phyloP scores from a whole-genome alignment of 2,329 filamentous ascomycete genomes.

The Didymella pinodella region DNA sequence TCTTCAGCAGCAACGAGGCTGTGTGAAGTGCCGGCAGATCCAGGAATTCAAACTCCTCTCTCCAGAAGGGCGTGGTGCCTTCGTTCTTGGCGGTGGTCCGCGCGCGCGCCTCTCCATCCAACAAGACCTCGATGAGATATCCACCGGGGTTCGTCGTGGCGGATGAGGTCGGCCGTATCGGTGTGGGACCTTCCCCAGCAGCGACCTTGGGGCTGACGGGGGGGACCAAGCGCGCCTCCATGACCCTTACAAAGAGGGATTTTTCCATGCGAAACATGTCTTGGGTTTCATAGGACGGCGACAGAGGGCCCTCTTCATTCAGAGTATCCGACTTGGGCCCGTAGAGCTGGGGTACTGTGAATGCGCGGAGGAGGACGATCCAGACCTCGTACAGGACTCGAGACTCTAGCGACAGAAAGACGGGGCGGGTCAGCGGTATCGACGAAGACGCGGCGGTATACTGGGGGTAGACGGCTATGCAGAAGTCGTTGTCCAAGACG shows the following conservation, averaged over 20 bases:
- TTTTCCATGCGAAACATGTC: constrained; percentile 74
- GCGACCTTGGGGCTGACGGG: constrained; percentile 49
- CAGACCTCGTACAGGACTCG: constrained; percentile 95
- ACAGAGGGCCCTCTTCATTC: constrained; percentile 49
- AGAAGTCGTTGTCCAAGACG: constrained; percentile 90
- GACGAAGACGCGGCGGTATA: constrained; percentile 79
- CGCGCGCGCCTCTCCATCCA: constrained; percentile 81
- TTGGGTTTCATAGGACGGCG: constrained; percentile 53
- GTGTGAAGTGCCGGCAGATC: constrained; percentile 76
- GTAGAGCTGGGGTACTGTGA: constrained; percentile 91
- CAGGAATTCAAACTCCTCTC: constrained; percentile 79
- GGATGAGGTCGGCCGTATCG: constrained; percentile 45
- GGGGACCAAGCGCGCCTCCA: constrained; percentile 65
- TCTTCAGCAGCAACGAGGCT: constrained; percentile 76
- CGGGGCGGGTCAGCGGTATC: constrained; percentile 80
- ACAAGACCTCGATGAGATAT: constrained; percentile 79
- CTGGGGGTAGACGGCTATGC: constrained; percentile 93
- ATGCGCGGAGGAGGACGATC: constrained; percentile 90
- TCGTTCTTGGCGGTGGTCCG: constrained; percentile 75
- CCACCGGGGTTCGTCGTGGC: constrained; percentile 61
- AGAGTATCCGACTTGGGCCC: constrained; percentile 64
- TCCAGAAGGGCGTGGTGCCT: constrained; percentile 80
- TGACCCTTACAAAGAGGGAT: constrained; percentile 65
- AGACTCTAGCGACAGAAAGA: constrained; percentile 87
- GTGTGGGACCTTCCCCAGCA: constrained; percentile 33